Conservation (phyloP, 257 asterid species). For the Vinca minor region DNA sequence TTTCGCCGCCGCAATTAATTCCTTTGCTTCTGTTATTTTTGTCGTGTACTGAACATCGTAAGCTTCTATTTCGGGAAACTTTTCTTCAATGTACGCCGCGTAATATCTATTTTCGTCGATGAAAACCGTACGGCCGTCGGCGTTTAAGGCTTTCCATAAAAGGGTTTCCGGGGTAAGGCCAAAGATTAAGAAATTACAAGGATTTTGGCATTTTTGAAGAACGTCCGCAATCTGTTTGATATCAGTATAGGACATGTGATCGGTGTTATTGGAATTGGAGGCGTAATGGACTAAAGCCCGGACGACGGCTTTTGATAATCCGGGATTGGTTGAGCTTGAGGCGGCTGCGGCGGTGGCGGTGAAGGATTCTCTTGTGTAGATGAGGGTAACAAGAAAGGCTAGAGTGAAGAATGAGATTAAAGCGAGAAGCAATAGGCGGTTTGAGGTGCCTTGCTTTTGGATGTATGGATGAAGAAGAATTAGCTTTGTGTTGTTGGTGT, state of each 20-base stretch:
- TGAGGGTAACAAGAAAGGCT: conserved; percentile 58
- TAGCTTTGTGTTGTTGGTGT: conserved; percentile 57
- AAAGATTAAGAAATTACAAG: conserved; percentile 48
- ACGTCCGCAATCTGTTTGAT: conserved; percentile 48
- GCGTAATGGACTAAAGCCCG: conserved; percentile 50
- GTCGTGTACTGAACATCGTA: conserved; percentile 60
- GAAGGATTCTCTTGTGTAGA: conserved; percentile 68
- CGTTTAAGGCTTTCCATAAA: conserved; percentile 52
- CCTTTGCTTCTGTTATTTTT: conserved; percentile 40
- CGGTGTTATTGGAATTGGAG: conserved; percentile 40
- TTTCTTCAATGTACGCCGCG: conserved; percentile 47
- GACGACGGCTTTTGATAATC: conserved; percentile 25
- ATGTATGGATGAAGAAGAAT: conserved; percentile 92
- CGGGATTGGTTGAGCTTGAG: conserved; percentile 17
- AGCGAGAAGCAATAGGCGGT: conserved; percentile 71
- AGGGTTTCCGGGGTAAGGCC: conserved; percentile 54
- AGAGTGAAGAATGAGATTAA: conserved; percentile 66
- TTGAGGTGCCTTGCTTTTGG: conserved; percentile 83
- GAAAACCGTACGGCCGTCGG: conserved; percentile 44
- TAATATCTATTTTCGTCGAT: conserved; percentile 54
- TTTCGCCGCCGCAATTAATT: conserved; percentile 42
- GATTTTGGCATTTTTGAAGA: conserved; percentile 39
- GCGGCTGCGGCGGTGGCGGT: conserved; percentile 26
- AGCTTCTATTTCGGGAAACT: conserved; percentile 46
- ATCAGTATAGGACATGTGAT: conserved; percentile 39